Conservation (phyloP, 805 yeast genomes). For the Saturnispora hagleri region DNA sequence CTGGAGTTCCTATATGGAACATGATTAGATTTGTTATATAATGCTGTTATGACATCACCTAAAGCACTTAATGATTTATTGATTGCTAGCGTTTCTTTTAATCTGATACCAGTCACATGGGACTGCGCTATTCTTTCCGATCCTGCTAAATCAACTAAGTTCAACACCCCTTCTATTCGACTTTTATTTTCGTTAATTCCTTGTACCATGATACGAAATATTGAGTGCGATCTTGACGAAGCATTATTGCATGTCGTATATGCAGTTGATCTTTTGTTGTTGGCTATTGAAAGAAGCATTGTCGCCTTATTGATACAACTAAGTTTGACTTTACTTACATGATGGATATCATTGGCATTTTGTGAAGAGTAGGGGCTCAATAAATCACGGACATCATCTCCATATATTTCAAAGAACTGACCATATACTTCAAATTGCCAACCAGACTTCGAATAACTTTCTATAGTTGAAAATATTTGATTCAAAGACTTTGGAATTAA, state of each 20-base stretch:
- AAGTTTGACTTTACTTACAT: conserved; percentile 42
- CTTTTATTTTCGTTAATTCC: conserved; percentile 41
- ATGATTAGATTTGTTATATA: conserved; percentile 32
- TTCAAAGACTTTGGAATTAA: conserved; percentile 69
- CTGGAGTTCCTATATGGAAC: conserved; percentile 65
- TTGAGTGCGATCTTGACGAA: conserved; percentile 88
- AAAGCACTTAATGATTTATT: conserved; percentile 80
- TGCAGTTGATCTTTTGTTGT: conserved; percentile 62
- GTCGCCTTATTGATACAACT: conserved; percentile 37
- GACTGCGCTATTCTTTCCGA: conserved; percentile 76
- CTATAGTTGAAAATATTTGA: conserved; percentile 56
- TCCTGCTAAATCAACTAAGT: conserved; percentile 88
- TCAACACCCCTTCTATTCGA: conserved; percentile 48
- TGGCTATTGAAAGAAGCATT: conserved; percentile 43
- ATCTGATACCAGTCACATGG: conserved; percentile 68
- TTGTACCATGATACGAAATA: conserved; percentile 53
- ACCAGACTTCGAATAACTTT: conserved; percentile 39
- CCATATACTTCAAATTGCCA: conserved; percentile 60
- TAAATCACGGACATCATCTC: conserved; percentile 70
- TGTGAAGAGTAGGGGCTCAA: conserved; percentile 41
- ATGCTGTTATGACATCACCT: conserved; percentile 71
- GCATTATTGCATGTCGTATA: conserved; percentile 72
- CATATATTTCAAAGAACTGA: conserved; percentile 83
- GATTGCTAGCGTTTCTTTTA: conserved; percentile 81
- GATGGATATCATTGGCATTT: conserved; percentile 58